Conservation (phyloP, 2,329 filamentous ascomycete species). For the Paecilomyces variotii region DNA sequence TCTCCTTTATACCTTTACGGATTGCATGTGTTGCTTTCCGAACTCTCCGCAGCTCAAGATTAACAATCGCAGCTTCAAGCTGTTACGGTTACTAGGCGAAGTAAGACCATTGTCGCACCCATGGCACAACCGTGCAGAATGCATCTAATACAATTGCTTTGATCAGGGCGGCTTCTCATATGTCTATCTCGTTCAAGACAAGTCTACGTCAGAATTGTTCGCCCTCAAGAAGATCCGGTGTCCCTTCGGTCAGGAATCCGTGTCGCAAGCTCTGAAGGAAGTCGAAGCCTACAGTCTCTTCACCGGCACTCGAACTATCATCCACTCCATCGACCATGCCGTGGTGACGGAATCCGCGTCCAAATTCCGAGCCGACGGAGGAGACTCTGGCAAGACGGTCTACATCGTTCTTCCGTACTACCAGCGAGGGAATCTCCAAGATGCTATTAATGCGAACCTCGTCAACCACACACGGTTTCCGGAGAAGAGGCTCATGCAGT, state of each 20-base stretch:
- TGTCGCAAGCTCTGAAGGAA: constrained; percentile 89
- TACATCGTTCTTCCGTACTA: constrained; percentile 97
- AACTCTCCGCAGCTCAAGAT: constrained; percentile 90
- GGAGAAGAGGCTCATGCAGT: constrained; percentile 74
- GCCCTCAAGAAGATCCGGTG: constrained; percentile 98
- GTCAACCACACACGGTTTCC: constrained; percentile 91
- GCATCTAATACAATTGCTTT: neutral
- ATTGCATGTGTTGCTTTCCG: constrained; percentile 94
- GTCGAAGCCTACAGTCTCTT: constrained; percentile 96
- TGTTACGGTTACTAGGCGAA: constrained; percentile 86
- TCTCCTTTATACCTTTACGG: constrained; percentile 81
- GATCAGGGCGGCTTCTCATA: constrained; percentile 92
- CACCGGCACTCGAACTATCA: constrained; percentile 73
- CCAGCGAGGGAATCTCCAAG: constrained; percentile 87
- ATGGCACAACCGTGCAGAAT: neutral
- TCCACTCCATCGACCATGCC: constrained; percentile 73
- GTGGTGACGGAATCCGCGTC: constrained; percentile 63
- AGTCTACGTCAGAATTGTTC: constrained; percentile 70
- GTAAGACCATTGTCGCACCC: constrained; percentile 39
- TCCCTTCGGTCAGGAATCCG: constrained; percentile 93
- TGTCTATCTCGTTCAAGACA: constrained; percentile 96
- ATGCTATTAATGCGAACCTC: constrained; percentile 96
- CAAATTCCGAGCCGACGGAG: constrained; percentile 48
- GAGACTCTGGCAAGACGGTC: constrained; percentile 70
- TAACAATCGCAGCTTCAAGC: constrained; percentile 92